Base-by-base conservation (phyloP, 768 basidiomycete genomes). In the Gelatoporia subvermispora region DNA sequence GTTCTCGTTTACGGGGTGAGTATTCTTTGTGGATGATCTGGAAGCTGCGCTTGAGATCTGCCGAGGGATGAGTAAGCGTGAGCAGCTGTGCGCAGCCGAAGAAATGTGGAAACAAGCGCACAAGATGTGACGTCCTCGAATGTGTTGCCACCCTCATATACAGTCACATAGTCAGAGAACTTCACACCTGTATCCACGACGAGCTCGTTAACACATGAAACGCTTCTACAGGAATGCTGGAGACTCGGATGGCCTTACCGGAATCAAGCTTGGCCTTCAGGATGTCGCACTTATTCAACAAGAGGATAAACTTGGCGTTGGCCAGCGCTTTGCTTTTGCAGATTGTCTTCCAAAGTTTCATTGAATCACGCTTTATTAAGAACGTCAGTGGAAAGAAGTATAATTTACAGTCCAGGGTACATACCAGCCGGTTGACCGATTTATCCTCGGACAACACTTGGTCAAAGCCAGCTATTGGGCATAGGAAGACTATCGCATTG, bases 251-350 rank as follows among this genome's bases (percentile, higher is more conserved):
- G 28, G 17, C 10, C 13, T 28, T 43, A 31, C 28, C 28, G 8
- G 53, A 59, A 47, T 69, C 63, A 9, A 85, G 66, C 58, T 82
- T 81, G 15, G 67, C 64, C 23, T 77, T 70, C 20, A 85, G 66
- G 48, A 85, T 73, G 59, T 85, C 83, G 50, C 71, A 67, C 55
- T 84, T 84, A 68, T 82, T 83, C 16, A 84, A 68, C 58, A 84
- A 75, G 17, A 85, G 63, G 37, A 84, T 75, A 45, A 84, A 72
- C 48, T 78, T 75, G 23, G 80, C 75, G 0, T 67, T 59, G 8
- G 69, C 67, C 2, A 85, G 72, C 15, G 82, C 63, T 53, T 75
- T 78, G 63, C 81, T 82, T 52, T 72, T 68, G 58, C 81, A 83
- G 22, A 84, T 72, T 35, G 68, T 69, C 60, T 79, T 75, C 83